These are phyloP conservation scores for Leishmania tarentolae DNA, from an alignment of 208 protist genomes.

Conservation along the genomic window DNA sequence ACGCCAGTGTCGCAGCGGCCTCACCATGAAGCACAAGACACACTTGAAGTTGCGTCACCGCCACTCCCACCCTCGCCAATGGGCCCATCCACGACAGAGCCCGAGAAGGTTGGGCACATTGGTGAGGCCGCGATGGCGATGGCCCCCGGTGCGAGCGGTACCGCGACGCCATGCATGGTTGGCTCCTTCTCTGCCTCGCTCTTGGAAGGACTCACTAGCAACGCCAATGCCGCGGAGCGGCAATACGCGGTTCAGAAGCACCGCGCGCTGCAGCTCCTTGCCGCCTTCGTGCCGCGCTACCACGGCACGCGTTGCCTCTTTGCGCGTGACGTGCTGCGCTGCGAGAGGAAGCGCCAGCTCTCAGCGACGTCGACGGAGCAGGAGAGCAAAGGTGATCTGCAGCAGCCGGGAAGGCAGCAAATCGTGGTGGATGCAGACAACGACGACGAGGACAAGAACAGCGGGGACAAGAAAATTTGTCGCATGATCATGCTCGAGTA, in stretches of 20 bases:
- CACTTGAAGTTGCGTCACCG: not conserved
- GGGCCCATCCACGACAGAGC: not conserved
- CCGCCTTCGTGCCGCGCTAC: slow-evolving; percentile 77
- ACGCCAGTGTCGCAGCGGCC: slow-evolving; percentile 18
- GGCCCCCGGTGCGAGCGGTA: slow-evolving; percentile 15
- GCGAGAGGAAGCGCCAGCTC: not conserved
- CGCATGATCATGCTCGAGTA: slow-evolving; percentile 87
- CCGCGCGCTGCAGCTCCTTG: slow-evolving; percentile 49
- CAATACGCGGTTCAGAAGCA: slow-evolving; percentile 37
- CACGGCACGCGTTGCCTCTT: slow-evolving; percentile 53
- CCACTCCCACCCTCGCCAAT: not conserved
- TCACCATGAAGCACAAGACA: not conserved
- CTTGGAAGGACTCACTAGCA: slow-evolving; percentile 15
- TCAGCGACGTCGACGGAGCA: not conserved
- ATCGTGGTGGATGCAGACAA: slow-evolving; percentile 13
- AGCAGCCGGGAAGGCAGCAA: not conserved
- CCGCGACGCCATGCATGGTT: slow-evolving; percentile 25
- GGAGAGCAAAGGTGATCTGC: not conserved
- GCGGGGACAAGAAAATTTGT: slow-evolving; percentile 16
- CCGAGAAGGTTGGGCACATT: not conserved
- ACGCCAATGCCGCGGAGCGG: slow-evolving; percentile 17
- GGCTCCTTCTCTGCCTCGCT: slow-evolving; percentile 28
- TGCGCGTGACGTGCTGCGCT: slow-evolving; percentile 27
- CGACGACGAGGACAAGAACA: slow-evolving; percentile 18
- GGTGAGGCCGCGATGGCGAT: not conserved